phyloP scores from a whole-genome alignment of 1,139 yeast genomes.

The Yamadazyma diddensiae region DNA sequence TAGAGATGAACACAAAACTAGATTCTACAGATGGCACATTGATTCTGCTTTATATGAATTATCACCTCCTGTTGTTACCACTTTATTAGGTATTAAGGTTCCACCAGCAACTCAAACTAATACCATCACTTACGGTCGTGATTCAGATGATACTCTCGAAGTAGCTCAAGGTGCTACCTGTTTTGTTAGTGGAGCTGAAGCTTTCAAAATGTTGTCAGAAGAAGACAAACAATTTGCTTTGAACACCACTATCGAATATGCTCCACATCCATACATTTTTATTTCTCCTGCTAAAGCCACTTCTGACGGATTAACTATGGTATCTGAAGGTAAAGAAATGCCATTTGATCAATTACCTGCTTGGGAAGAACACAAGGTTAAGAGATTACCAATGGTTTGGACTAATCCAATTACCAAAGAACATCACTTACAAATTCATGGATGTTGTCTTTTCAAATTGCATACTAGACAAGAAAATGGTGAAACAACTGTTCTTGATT shows the following conservation, averaged over 20 bases:
- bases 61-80: slow-evolving; percentile 83
- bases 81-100: slow-evolving; percentile 78
- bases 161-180: slow-evolving; percentile 85
- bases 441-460: slow-evolving; percentile 74
- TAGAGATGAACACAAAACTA: slow-evolving; percentile 57
- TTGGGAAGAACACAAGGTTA: slow-evolving; percentile 77
- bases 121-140: slow-evolving; percentile 61
- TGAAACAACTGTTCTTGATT: slow-evolving; percentile 43
- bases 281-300: slow-evolving; percentile 80
- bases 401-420: slow-evolving; percentile 84
- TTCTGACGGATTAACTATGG: slow-evolving; percentile 82
- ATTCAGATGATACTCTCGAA: slow-evolving; percentile 58
- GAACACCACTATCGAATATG: slow-evolving; percentile 75
- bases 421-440: slow-evolving; percentile 82
- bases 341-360: slow-evolving; percentile 66
- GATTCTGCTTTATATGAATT: slow-evolving; percentile 84
- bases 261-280: slow-evolving; percentile 88
- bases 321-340: slow-evolving; percentile 70
- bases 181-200: slow-evolving; percentile 76
- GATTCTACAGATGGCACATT: slow-evolving; percentile 91
- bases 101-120: slow-evolving; percentile 53
- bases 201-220: slow-evolving; percentile 61
- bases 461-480: slow-evolving; percentile 58
- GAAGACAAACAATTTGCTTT: slow-evolving; percentile 74
- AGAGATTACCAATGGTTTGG: slow-evolving; percentile 83